Evolutionary conservation across 1,284 basidiomycete species (phyloP).

Genomic region (Garcileccinum viscosum): DNA sequence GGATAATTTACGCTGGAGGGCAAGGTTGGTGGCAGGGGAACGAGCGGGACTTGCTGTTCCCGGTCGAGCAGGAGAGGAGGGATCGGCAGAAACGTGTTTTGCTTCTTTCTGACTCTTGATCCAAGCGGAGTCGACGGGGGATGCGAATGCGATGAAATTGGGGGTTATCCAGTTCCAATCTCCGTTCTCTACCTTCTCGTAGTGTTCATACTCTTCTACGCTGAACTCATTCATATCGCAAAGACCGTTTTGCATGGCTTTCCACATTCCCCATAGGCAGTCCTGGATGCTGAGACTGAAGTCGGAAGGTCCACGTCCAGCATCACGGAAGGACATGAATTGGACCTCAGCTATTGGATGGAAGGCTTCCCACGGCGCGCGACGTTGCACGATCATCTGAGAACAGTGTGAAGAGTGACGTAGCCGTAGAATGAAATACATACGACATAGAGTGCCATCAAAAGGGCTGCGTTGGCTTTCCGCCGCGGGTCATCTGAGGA

Average conservation of each 20-base stretch:
- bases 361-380: slow-evolving; percentile 94
- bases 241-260: slow-evolving; percentile 88
- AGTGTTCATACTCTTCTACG: slow-evolving; percentile 90
- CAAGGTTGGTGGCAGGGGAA: slow-evolving; percentile 50
- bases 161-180: slow-evolving; percentile 98
- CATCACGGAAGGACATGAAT: slow-evolving; percentile 95
- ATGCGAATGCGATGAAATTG: slow-evolving; percentile 95
- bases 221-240: slow-evolving; percentile 93
- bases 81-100: slow-evolving; percentile 58
- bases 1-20: slow-evolving; percentile 77
- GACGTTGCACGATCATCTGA: slow-evolving; percentile 92
- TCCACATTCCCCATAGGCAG: slow-evolving; percentile 94
- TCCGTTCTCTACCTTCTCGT: slow-evolving; percentile 95
- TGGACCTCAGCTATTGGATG: slow-evolving; percentile 90
- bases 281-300: slow-evolving; percentile 94
- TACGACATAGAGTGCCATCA: slow-evolving; percentile 91
- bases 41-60: slow-evolving; percentile 31
- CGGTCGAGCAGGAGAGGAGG: slow-evolving; percentile 39
- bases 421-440: slow-evolving; percentile 40
- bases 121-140: slow-evolving; percentile 84
- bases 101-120: slow-evolving; percentile 73
- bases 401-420: slow-evolving; percentile 23
- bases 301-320: slow-evolving; percentile 91
- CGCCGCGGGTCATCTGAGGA: slow-evolving; percentile 83
- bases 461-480: slow-evolving; percentile 93